Conservation (phyloP, 257 asterid species). For the Solanum sparsipilum region DNA sequence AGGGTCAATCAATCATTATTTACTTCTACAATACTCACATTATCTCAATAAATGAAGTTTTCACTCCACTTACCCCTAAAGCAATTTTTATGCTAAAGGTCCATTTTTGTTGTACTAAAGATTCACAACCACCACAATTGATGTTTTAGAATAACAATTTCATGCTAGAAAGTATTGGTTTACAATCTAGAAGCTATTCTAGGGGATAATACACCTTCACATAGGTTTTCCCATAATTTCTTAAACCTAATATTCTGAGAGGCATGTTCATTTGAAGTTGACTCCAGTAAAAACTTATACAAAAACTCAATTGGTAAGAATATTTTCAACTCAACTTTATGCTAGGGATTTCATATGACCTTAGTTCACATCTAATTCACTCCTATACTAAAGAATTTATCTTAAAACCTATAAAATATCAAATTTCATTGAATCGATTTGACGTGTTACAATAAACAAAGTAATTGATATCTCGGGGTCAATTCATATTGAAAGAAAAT, state of each 20-base stretch:
- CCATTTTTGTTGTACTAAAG: neutral
- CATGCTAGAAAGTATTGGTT: neutral
- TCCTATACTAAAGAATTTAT: neutral
- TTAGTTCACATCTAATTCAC: neutral
- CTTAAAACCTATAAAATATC: neutral
- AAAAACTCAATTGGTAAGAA: no score
- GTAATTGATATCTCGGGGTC: no score
- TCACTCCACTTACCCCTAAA: neutral
- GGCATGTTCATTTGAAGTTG: neutral
- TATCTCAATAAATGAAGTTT: no score
- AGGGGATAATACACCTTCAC: no score
- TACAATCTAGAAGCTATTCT: no score
- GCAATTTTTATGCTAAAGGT: neutral
- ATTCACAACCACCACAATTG: no score
- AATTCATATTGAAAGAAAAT: no score
- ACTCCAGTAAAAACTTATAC: no score
- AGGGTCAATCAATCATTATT: neutral
- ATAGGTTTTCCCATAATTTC: no score
- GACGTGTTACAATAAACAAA: no score
- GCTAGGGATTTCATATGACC: neutral
- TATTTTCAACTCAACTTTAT: neutral
- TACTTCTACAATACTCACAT: neutral
- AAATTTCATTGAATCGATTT: neutral
- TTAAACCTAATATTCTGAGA: neutral
- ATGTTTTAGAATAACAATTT: neutral